Evolutionary conservation across 2,329 filamentous ascomycete species (phyloP).

Genomic region (Chrysoporthe puriensis): DNA sequence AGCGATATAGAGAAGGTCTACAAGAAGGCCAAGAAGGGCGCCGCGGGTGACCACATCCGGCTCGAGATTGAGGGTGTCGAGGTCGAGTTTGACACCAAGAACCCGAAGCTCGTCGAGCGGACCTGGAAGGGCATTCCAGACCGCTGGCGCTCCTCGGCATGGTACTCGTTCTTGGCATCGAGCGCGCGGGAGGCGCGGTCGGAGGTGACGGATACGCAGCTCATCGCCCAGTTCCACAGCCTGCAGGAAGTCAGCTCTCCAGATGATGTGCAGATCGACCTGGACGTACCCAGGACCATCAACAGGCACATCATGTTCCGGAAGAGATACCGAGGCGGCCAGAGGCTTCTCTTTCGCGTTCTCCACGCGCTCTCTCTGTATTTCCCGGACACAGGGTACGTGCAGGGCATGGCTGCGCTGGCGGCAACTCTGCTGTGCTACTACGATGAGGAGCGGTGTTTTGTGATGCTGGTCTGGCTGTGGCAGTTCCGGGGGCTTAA

Average conservation of each 20-base stretch:
- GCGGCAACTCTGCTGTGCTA: constrained; percentile 94
- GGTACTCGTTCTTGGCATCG: constrained; percentile 87
- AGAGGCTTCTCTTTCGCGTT: constrained; percentile 88
- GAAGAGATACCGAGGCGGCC: constrained; percentile 85
- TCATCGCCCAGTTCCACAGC: constrained; percentile 73
- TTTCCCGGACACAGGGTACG: constrained; percentile 89
- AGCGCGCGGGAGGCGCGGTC: constrained; percentile 70
- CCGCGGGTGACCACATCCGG: constrained; percentile 56
- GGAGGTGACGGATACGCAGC: constrained; percentile 69
- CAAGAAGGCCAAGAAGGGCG: constrained; percentile 71
- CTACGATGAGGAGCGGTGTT: constrained; percentile 92
- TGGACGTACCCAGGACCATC: constrained; percentile 94
- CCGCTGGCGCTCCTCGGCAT: constrained; percentile 88
- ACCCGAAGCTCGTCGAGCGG: constrained; percentile 83
- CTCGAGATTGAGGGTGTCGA: constrained; percentile 61
- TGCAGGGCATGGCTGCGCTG: constrained; percentile 95
- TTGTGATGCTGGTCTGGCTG: constrained; percentile 94
- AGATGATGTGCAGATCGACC: constrained; percentile 95
- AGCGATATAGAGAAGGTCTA: constrained; percentile 62
- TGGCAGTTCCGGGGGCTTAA: constrained; percentile 90
- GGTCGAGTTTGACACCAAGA: constrained; percentile 79
- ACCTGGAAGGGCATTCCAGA: constrained; percentile 99
- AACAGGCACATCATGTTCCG: constrained; percentile 98
- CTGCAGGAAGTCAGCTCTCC: constrained; percentile 76
- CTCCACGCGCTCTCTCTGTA: constrained; percentile 91